phyloP scores from a whole-genome alignment of 495 filamentous ascomycete species.

The Neurospora tetraspora region DNA sequence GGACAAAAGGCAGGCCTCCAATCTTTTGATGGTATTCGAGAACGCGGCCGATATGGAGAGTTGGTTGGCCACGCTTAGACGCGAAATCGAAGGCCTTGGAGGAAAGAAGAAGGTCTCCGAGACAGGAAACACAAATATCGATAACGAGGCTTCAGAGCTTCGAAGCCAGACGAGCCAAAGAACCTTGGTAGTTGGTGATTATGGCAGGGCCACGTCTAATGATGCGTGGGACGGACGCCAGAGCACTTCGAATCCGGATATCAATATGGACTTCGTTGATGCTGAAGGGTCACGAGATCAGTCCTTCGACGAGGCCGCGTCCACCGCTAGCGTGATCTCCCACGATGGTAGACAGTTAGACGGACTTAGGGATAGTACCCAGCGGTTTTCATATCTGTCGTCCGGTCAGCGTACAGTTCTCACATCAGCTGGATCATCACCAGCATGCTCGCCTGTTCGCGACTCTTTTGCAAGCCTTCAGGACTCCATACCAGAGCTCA shows the following conservation, averaged over 20 bases:
- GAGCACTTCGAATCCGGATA: constrained; percentile 6
- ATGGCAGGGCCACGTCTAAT: neutral
- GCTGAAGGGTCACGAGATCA: constrained; percentile 17
- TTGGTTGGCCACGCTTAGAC: constrained; percentile 62
- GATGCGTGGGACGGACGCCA: constrained; percentile 22
- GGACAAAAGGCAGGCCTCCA: constrained; percentile 51
- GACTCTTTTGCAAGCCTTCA: constrained; percentile 34
- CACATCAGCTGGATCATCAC: constrained; percentile 45
- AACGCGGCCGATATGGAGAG: constrained; percentile 75
- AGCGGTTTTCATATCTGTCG: constrained; percentile 52
- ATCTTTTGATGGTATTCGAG: constrained; percentile 71
- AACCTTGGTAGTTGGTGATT: constrained; percentile 43
- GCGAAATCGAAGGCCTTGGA: constrained; percentile 58
- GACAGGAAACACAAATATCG: constrained; percentile 35
- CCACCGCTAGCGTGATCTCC: constrained; percentile 39
- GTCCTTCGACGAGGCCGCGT: constrained; percentile 29
- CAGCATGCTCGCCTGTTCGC: constrained; percentile 38
- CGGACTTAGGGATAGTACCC: constrained; percentile 37
- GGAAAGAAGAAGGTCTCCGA: constrained; percentile 57
- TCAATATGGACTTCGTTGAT: constrained; percentile 13
- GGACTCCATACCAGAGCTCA: constrained; percentile 17
- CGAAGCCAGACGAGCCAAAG: constrained; percentile 40
- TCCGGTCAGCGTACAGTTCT: constrained; percentile 48
- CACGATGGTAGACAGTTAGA: constrained; percentile 42
- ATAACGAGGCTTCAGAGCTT: constrained; percentile 26